phyloP scores from a whole-genome alignment of 148 eudicot species.

The Chenopodium formosanum region DNA sequence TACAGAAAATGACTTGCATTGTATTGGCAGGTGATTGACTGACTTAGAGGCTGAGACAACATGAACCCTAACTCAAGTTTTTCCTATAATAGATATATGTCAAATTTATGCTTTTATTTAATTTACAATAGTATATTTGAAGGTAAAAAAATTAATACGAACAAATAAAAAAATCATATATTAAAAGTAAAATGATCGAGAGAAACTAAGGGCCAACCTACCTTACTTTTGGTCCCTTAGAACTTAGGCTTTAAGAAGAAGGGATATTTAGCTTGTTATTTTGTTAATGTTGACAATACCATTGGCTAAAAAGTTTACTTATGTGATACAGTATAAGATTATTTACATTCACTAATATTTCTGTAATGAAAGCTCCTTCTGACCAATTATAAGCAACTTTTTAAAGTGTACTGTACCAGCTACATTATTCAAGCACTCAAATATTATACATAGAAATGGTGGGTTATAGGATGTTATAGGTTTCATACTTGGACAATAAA shows the following conservation, averaged over 20 bases:
- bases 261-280: conserved; percentile 22
- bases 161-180: too few species aligned
- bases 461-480: too few species aligned
- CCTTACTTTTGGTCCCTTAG: conserved; percentile 9
- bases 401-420: not conserved
- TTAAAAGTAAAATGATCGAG: not conserved
- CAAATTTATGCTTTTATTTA: conserved; percentile 1
- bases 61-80: conserved; percentile 12
- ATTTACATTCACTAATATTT: not conserved
- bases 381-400: conserved; percentile 17
- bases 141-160: too few species aligned
- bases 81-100: conserved; percentile 19
- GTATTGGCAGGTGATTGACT: conserved; percentile 18
- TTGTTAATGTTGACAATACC: conserved; percentile 18
- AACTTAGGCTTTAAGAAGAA: conserved; percentile 37
- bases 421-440: too few species aligned
- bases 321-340: not conserved
- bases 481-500: too few species aligned
- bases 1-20: conserved; percentile 14
- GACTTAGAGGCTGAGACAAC: conserved; percentile 22
- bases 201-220: conserved; percentile 15
- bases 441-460: too few species aligned
- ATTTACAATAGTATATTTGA: too few species aligned
- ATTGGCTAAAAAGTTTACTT: not conserved
- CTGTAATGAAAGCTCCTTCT: conserved; percentile 21